Evolutionary conservation across 441 rosid genomes (phyloP), one percentile per base, ranked within the genome.

Genomic region (Adansonia grandidieri): DNA sequence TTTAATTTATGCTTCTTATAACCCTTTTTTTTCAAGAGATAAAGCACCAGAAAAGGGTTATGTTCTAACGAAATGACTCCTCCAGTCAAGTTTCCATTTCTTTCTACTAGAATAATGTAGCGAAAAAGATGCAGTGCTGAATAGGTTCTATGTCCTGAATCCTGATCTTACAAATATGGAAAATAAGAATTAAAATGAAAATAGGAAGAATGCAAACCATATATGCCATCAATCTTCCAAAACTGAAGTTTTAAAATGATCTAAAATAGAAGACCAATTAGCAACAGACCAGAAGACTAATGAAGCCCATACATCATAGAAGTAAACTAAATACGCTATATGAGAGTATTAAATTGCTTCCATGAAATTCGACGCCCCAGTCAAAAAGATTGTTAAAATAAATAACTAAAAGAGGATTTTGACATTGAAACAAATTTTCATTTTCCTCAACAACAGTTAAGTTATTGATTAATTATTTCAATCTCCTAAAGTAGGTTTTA

Each of bases 401-500:
- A 44, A 44, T 9, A 66, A 48, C 28, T 66, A 69, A 19, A 69
- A 19, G 40, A 47, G 37, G 9, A 69, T 45, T 45, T 47, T 47
- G 10, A 20, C 37, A 68, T 10, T 68, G 37, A 45, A 68, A 44
- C 17, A 69, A 69, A 48, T 11, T 22, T 69, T 22, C 72, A 68
- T 19, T 69, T 69, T 69, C 57, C 73, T 69, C 10, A 11, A 20
- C 22, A n/a, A 40, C 37, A 47, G 37, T 20, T 47, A 9, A 44
- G 71, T 10, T 56, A 47, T 69, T 47, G 17, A 14, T 2, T 7
- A 47, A 11, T n/a, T 47, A 47, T 69, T 13, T 69, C 40, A 69
- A 69, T 69, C 6, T 69, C 17, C 73, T 69, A 69, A 19, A 47
- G 73, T 28, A 69, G 54, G 72, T 67, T 67, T 67, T 45, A 45